A percentile compares a stretch with the other conserved stretches of the same genome.
Evolutionary conservation across 192 early-diverging fungal species (phyloP).

Genomic region (Ambispora gerdemannii): DNA sequence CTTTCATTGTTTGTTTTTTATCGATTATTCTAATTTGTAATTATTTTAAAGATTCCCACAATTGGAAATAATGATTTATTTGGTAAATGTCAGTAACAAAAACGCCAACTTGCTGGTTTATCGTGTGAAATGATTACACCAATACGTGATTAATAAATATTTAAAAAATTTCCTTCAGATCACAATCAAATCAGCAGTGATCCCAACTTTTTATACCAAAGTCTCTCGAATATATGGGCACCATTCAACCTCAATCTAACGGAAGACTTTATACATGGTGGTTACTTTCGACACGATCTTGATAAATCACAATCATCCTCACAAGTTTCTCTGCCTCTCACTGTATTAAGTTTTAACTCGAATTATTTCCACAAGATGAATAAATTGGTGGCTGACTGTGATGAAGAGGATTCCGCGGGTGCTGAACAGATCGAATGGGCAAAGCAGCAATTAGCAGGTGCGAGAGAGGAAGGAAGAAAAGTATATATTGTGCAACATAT

Average conservation of each 20-base stretch:
- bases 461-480: conserved; percentile 23
- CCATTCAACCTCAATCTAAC: conserved; percentile 37
- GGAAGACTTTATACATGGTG: conserved; percentile 33
- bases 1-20: not conserved
- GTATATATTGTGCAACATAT: conserved; percentile 38
- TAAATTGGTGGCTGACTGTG: conserved; percentile 28
- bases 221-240: conserved; percentile 32
- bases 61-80: conserved; percentile 43
- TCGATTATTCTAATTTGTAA: not conserved
- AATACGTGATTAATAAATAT: not conserved
- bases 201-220: conserved; percentile 15
- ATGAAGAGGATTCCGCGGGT: conserved; percentile 29
- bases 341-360: conserved; percentile 31
- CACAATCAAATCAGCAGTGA: conserved; percentile 32
- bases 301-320: no score
- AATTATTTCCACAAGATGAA: conserved; percentile 38
- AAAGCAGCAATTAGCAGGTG: conserved; percentile 22
- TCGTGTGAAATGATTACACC: no score
- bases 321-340: no score
- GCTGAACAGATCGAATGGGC: conserved; percentile 36
- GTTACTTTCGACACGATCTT: conserved; percentile 38
- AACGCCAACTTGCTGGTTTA: not conserved
- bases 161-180: not conserved
- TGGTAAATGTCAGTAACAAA: conserved; percentile 1
- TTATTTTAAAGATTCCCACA: conserved; percentile 32